phyloP scores from a whole-genome alignment of 495 filamentous ascomycete genomes.

The Penicillium verhagenii region DNA sequence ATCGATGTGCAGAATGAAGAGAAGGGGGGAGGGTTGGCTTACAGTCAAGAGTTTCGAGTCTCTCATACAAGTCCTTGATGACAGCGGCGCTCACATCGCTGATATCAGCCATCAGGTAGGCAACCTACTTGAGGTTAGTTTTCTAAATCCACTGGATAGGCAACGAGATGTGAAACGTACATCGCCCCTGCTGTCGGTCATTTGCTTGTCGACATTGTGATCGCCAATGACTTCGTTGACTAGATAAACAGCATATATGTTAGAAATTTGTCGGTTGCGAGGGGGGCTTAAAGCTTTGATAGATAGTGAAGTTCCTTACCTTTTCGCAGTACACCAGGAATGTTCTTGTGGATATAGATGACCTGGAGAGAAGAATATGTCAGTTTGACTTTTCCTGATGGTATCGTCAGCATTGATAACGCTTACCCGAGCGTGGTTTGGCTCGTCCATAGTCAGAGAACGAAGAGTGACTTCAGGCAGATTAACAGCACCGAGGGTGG shows the following conservation, averaged over 20 bases:
- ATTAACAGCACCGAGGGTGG: slow-evolving; percentile 89
- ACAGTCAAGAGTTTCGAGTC: slow-evolving; percentile 79
- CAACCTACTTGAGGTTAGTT: slow-evolving; percentile 53
- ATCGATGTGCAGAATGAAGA: neutral
- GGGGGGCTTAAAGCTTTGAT: neutral
- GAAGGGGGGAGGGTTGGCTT: slow-evolving; percentile 35
- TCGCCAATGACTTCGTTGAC: slow-evolving; percentile 91
- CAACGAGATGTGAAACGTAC: slow-evolving; percentile 38
- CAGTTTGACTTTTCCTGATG: slow-evolving; percentile 7
- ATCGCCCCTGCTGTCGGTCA: slow-evolving; percentile 91
- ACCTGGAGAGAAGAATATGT: slow-evolving; percentile 40
- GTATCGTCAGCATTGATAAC: neutral
- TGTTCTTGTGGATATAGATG: slow-evolving; percentile 93
- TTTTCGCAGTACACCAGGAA: slow-evolving; percentile 89
- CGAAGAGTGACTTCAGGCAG: slow-evolving; percentile 91
- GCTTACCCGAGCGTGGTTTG: slow-evolving; percentile 76
- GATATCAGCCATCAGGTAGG: slow-evolving; percentile 98
- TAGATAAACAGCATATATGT: slow-evolving; percentile 20
- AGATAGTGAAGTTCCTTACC: slow-evolving; percentile 44
- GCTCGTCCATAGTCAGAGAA: slow-evolving; percentile 81
- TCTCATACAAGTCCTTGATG: slow-evolving; percentile 82
- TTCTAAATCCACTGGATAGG: neutral
- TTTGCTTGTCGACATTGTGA: slow-evolving; percentile 99
- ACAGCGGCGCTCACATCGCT: slow-evolving; percentile 75
- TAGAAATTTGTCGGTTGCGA: neutral